Percentiles rank a stretch among this genome's conserved stretches.
Evolutionary conservation across 257 asterid species (phyloP).

Genomic region (Perilla frutescens): DNA sequence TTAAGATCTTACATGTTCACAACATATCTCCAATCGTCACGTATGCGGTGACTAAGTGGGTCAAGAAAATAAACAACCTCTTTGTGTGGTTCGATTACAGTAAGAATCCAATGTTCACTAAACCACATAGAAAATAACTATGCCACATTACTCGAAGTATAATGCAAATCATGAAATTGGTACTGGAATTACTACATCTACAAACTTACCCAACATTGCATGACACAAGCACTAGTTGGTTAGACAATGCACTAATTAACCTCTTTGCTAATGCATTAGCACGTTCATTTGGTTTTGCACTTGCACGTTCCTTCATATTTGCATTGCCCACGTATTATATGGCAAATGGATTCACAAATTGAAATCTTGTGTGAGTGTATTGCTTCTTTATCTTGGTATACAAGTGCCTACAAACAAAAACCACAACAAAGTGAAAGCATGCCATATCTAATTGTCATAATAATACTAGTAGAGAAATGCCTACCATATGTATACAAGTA

Average conservation of each 20-base stretch:
- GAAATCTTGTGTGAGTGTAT: neutral
- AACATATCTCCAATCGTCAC: no score
- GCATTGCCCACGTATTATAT: no score
- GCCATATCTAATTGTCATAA: conserved; percentile 2
- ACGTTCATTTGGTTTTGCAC: no score
- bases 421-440: neutral
- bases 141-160: no score
- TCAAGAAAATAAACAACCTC: conserved; percentile 1
- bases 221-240: conserved; percentile 6
- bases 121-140: neutral
- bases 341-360: no score
- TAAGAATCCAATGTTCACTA: neutral
- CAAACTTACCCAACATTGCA: conserved; percentile 24
- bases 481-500: no score
- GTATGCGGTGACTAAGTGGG: neutral
- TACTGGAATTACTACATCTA: no score
- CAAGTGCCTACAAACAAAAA: conserved; percentile 8
- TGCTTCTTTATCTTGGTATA: neutral
- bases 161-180: no score
- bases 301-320: no score
- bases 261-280: neutral
- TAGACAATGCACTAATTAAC: neutral
- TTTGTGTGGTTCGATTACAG: conserved; percentile 13
- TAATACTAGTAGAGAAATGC: neutral
- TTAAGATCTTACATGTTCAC: no score